These are phyloP conservation scores for Dothidotthia symphoricarpi DNA, from an alignment of 2,329 filamentous ascomycete genomes.

Conservation along the genomic window DNA sequence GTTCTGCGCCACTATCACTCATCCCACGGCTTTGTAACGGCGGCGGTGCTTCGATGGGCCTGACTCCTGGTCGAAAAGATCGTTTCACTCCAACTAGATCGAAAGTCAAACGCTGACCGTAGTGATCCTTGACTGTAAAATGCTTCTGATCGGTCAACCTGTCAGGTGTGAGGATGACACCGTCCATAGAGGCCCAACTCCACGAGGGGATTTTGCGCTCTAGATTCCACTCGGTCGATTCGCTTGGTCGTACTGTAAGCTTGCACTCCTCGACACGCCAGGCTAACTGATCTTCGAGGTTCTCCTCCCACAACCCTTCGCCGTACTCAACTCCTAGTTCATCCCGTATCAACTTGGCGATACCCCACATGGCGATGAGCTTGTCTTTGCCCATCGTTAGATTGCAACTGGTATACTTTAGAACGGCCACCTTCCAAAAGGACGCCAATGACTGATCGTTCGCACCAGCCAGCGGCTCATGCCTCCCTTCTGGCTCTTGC, in stretches of 20 bases:
- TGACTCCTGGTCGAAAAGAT: not conserved
- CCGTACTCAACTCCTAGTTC: constrained; percentile 18
- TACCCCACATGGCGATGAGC: constrained; percentile 28
- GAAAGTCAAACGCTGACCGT: constrained; percentile 8
- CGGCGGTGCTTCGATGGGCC: not conserved
- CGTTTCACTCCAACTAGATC: constrained; percentile 12
- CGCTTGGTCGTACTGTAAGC: constrained; percentile 8
- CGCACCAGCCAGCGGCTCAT: constrained; percentile 11
- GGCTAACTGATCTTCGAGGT: constrained; percentile 26
- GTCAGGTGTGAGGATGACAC: constrained; percentile 14
- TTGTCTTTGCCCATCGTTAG: constrained; percentile 24
- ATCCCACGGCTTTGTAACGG: constrained; percentile 6
- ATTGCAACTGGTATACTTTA: constrained; percentile 22
- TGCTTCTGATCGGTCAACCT: constrained; percentile 11
- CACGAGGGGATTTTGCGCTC: constrained; percentile 18
- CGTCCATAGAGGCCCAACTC: constrained; percentile 27
- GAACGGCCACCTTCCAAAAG: constrained; percentile 26
- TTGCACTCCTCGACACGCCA: constrained; percentile 22
- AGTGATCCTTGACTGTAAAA: constrained; percentile 16
- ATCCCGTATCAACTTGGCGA: constrained; percentile 29
- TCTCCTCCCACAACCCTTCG: constrained; percentile 22
- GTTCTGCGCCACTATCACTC: constrained; percentile 13
- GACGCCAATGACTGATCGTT: constrained; percentile 20
- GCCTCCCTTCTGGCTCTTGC: constrained; percentile 10
- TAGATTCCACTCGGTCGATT: constrained; percentile 3